Conservation (phyloP, 2,329 filamentous ascomycete species). For the Ambrosiella beaveri region DNA sequence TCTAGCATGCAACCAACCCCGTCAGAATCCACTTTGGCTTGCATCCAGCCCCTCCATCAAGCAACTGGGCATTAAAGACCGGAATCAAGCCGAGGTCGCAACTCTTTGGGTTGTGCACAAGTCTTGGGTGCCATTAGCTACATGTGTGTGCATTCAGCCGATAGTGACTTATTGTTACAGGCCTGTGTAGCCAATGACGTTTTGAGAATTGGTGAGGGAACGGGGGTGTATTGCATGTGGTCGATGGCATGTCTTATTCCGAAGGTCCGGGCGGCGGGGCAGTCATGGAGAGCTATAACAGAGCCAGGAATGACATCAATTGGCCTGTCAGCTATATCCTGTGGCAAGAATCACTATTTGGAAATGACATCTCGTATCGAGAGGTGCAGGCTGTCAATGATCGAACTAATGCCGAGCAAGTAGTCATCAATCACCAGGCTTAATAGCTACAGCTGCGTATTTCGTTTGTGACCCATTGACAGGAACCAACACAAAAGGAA, state of each 20-base stretch:
- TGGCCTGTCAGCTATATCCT: no score
- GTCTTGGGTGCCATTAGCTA: not conserved
- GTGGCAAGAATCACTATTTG: no score
- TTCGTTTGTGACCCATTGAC: not conserved
- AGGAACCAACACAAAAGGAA: not conserved
- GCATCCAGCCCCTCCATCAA: not conserved
- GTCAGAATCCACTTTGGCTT: not conserved
- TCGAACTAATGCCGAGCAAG: no score
- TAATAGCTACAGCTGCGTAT: no score
- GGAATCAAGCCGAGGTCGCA: not conserved
- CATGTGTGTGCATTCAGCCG: not conserved
- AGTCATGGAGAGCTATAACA: no score
- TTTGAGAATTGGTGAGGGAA: not conserved
- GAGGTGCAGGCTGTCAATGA: no score
- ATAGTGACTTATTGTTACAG: not conserved
- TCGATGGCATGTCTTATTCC: no score
- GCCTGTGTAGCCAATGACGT: not conserved
- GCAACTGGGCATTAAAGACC: not conserved
- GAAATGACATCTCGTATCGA: no score
- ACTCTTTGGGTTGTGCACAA: not conserved
- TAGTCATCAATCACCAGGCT: no score
- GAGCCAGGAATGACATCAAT: no score
- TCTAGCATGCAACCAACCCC: not conserved
- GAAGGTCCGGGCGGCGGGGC: no score
- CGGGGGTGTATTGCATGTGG: no score